phyloP scores from a whole-genome alignment of 2,329 filamentous ascomycete species.

The Pseudohalonectria lignicola region DNA sequence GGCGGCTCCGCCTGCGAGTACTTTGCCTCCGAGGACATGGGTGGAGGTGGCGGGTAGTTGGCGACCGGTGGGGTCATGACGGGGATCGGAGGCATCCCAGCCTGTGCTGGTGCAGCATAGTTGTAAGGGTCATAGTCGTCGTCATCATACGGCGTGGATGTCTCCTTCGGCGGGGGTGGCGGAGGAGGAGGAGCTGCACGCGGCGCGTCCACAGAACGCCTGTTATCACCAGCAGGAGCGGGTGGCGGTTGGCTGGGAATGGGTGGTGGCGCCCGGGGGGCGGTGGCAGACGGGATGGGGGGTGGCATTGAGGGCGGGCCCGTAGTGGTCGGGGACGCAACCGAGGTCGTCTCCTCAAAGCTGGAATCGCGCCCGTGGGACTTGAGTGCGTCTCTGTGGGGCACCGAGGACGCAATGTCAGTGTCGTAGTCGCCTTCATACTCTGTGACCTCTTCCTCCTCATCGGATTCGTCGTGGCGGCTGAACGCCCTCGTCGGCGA shows the following conservation, averaged over 20 bases:
- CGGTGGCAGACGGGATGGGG: conserved; percentile 40
- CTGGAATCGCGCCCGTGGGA: conserved; percentile 69
- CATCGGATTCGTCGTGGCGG: conserved; percentile 49
- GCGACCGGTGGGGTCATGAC: neutral
- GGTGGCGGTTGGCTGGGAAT: conserved; percentile 47
- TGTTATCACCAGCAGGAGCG: conserved; percentile 31
- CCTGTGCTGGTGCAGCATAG: conserved; percentile 27
- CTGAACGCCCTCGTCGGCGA: conserved; percentile 28
- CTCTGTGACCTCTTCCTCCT: conserved; percentile 74
- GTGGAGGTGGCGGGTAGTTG: conserved; percentile 12
- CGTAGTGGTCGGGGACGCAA: conserved; percentile 39
- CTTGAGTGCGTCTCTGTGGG: conserved; percentile 87
- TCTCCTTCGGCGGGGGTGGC: conserved; percentile 39
- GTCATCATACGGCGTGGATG: conserved; percentile 21
- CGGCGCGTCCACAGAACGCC: conserved; percentile 61
- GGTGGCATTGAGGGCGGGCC: conserved; percentile 38
- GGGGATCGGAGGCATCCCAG: conserved; percentile 15
- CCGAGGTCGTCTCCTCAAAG: conserved; percentile 54
- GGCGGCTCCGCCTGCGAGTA: conserved; percentile 37
- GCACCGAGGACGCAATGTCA: conserved; percentile 88
- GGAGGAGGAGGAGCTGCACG: conserved; percentile 62
- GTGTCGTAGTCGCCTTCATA: conserved; percentile 98
- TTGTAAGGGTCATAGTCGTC: conserved; percentile 64
- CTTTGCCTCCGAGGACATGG: conserved; percentile 29
- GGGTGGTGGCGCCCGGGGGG: conserved; percentile 53